Percentiles rank a stretch among this genome's conserved stretches.
Conservation (phyloP, 2,329 filamentous ascomycete genomes). For the Lachnellula cervina region DNA sequence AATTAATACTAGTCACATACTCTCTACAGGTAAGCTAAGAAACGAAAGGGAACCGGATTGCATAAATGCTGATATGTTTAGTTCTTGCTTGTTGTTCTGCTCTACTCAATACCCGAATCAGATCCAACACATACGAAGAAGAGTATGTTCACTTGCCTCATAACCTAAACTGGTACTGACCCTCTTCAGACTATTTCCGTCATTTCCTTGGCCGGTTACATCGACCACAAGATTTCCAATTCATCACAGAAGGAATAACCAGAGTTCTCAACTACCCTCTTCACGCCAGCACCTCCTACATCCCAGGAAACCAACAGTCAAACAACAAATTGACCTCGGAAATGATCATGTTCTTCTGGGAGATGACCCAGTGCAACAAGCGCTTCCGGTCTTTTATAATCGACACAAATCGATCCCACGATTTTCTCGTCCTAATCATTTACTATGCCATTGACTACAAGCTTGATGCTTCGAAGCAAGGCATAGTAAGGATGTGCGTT, state of each 20-base stretch:
- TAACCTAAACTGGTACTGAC: slow-evolving; percentile 4
- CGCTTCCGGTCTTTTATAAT: slow-evolving; percentile 95
- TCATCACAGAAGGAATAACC: slow-evolving; percentile 91
- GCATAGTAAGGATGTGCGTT: slow-evolving; percentile 93
- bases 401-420: slow-evolving; percentile 87
- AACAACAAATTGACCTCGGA: slow-evolving; percentile 85
- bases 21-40: slow-evolving; percentile 53
- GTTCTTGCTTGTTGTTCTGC: slow-evolving; percentile 74
- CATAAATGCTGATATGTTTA: slow-evolving; percentile 36
- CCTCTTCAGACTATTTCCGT: slow-evolving; percentile 66
- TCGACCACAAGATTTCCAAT: slow-evolving; percentile 94
- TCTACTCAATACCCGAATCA: slow-evolving; percentile 84
- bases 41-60: background rate
- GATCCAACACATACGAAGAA: slow-evolving; percentile 62
- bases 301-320: slow-evolving; percentile 71
- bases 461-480: slow-evolving; percentile 80
- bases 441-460: slow-evolving; percentile 93
- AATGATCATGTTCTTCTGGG: slow-evolving; percentile 97
- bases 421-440: slow-evolving; percentile 83
- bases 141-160: slow-evolving; percentile 37
- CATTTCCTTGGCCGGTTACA: slow-evolving; percentile 79
- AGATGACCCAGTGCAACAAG: slow-evolving; percentile 95
- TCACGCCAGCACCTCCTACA: slow-evolving; percentile 81
- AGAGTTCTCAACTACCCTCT: slow-evolving; percentile 88
- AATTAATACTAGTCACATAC: slow-evolving; percentile 86